Percentiles rank a stretch among this genome's conserved stretches.
These are phyloP conservation scores for Mentha longifolia DNA, from an alignment of 257 asterid genomes.

Conservation along the genomic window DNA sequence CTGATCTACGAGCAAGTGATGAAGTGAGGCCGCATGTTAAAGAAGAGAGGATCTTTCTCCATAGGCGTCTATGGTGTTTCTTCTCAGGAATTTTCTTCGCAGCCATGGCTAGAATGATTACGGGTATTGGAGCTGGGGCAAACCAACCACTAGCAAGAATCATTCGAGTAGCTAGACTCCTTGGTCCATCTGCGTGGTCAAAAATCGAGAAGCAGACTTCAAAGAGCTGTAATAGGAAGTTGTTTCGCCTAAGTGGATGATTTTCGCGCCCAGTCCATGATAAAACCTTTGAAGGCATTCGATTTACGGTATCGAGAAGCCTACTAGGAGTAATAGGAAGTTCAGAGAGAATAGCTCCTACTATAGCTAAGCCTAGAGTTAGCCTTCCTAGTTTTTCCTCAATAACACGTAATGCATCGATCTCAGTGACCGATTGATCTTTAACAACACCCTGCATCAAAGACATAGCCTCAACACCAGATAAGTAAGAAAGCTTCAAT, in stretches of 20 bases:
- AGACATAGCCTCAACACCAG: conserved; percentile 88
- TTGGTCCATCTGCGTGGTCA: conserved; percentile 90
- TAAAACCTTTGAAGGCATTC: conserved; percentile 70
- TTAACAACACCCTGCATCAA: conserved; percentile 79
- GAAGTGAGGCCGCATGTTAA: conserved; percentile 72
- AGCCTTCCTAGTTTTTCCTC: conserved; percentile 94
- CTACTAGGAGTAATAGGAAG: conserved; percentile 90
- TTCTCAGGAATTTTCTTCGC: conserved; percentile 86
- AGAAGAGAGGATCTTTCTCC: conserved; percentile 67
- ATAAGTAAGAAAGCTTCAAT: conserved; percentile 73
- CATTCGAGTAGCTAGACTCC: conserved; percentile 92
- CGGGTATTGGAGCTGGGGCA: conserved; percentile 76
- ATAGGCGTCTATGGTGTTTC: conserved; percentile 52
- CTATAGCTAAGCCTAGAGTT: conserved; percentile 86
- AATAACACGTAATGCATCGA: conserved; percentile 74
- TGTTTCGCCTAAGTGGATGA: conserved; percentile 65
- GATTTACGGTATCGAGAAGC: conserved; percentile 83
- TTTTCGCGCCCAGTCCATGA: conserved; percentile 64
- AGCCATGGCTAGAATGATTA: conserved; percentile 65
- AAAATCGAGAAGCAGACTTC: conserved; percentile 97
- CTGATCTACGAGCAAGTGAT: conserved; percentile 70
- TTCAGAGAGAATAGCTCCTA: conserved; percentile 88
- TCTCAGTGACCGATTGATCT: conserved; percentile 74
- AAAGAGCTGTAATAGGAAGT: conserved; percentile 81
- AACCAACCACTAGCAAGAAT: conserved; percentile 92